Base-by-base conservation (phyloP, 139 green algal genomes). In the Coelastrella sp. region DNA sequence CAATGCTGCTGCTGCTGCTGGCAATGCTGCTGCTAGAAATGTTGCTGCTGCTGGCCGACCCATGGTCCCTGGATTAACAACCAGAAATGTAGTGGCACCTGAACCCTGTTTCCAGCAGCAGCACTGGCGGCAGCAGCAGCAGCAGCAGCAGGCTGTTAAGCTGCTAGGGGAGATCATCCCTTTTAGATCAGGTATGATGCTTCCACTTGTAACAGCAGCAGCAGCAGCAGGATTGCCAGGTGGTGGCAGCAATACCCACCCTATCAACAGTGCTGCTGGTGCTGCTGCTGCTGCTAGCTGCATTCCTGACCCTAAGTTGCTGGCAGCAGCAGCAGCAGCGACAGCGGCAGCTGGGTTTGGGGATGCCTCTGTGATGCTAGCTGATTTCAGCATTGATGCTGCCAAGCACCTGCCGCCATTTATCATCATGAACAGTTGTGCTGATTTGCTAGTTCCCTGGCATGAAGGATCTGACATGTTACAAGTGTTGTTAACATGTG, bases 401-500 rank as follows among this genome's bases (percentile, higher is more conserved):
- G 72, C 70, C 15, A n/a, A 14, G 12, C 56, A 89, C 58, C 20
- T 89, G 56, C 84, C 70, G 9, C 57, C 70, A 5, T 82, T 73
- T 58, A 27, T 83, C 19, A 57, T 89, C 8, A 78, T 83, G 85
- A 76, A 24, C 84, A 88, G 84, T 58, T 70, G 49, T 81, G 84
- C 65, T 25, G 84, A 88, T 73, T 66, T 72, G 20, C 27, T 88
- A 57, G 84, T 88, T 19, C 84, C 84, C 49, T 88, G 84, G 84
- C 84, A 88, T 22, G 84, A 88, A n/a, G 84, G 35, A 70, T 57
- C 49, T 24, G 66, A 88, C 22, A 88, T 88, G 84, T 24, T 27
- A 8, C 66, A 81, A 24, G 84, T 68, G 8, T 73, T 88, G 58
- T 27, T 57, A n/a, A 25, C 35, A 14, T 80, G 68, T 49, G 49